Evolutionary conservation across 2,329 filamentous ascomycete genomes (phyloP), one percentile per base, ranked within the genome.

Genomic region (Alternaria sp.): DNA sequence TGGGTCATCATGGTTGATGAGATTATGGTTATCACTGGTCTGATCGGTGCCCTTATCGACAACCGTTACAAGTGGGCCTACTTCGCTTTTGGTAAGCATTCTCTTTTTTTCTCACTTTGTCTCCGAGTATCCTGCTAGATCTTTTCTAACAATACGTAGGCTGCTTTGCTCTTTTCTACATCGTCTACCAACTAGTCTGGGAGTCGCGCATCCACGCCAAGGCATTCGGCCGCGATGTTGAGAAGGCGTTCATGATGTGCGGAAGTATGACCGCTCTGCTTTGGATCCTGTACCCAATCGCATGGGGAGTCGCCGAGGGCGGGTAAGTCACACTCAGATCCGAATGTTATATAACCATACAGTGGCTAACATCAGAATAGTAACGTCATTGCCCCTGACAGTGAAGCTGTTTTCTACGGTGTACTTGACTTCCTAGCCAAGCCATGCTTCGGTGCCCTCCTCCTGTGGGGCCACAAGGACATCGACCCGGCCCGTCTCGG

Each of bases 21-120:
- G 69, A 81, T 91, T 68, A 90, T 91, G 88, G 85, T 92, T 49
- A 79, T 90, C n/a, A 86, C 85, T 22, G 88, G 87, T 25, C 83
- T 91, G 6, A 83, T 91, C 18, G 89, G 90, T 28, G 88, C 89
- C 3, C 83, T 91, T 1, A 87, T 90, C 4, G 74, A 77, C 16
- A 86, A 85, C 9, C 80, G 78, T 3, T 92, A 91, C 81, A 92
- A 91, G 73, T 91, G 87, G 87, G 88, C 87, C 2, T 92, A 89
- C 78, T 90, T 84, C 74, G 78, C 80, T 10, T 89, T 90, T 57
- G 81, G 56, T 54, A 48, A 32, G 49, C 20, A 43, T 2, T 25
- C 41, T n/a, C 14, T 28, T 6, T 25, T 2, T 18, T 7, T 4
- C 18, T 12, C 2, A 5, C 3, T 27, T 27, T 11, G 28, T 30